Conservation (phyloP, 768 basidiomycete genomes). For the Leccinellum rugosiceps region DNA sequence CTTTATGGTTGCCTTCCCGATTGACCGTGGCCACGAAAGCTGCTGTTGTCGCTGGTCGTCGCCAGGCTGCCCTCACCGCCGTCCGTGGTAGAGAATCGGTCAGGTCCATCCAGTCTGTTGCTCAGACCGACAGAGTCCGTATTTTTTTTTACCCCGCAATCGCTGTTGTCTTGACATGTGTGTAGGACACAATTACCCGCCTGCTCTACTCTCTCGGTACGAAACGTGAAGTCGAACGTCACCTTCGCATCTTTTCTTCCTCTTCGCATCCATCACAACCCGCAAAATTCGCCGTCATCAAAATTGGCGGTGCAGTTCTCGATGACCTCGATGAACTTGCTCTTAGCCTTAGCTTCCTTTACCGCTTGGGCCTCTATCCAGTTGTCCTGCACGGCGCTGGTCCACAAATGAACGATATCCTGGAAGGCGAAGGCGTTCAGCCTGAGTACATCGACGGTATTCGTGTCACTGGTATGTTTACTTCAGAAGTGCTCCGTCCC, state of each 20-base stretch:
- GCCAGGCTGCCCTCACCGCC: slow-evolving; percentile 40
- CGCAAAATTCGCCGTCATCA: slow-evolving; percentile 96
- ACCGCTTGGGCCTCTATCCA: slow-evolving; percentile 96
- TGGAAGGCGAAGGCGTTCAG: slow-evolving; percentile 88
- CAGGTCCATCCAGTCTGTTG: slow-evolving; percentile 55
- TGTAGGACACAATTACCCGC: slow-evolving; percentile 93
- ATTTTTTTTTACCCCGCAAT: neutral
- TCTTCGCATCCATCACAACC: slow-evolving; percentile 85
- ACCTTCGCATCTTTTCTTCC: slow-evolving; percentile 97
- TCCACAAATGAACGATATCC: slow-evolving; percentile 90
- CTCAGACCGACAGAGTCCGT: slow-evolving; percentile 72
- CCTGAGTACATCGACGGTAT: slow-evolving; percentile 99
- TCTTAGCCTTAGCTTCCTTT: slow-evolving; percentile 92
- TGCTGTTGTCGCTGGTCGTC: slow-evolving; percentile 41
- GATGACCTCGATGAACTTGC: slow-evolving; percentile 92
- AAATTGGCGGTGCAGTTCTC: slow-evolving; percentile 95
- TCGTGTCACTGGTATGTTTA: slow-evolving; percentile 79
- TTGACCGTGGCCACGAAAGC: slow-evolving; percentile 42
- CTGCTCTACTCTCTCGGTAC: slow-evolving; percentile 96
- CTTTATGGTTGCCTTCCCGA: slow-evolving; percentile 20
- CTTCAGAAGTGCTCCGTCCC: neutral
- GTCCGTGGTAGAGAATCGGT: slow-evolving; percentile 37
- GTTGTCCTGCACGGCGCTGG: slow-evolving; percentile 96
- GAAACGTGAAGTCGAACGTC: slow-evolving; percentile 96
- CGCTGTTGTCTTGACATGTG: neutral